A percentile compares a stretch with the other conserved stretches of the same genome.
Conservation (phyloP, 306 rosid genomes). For the Begonia peltatifolia region DNA sequence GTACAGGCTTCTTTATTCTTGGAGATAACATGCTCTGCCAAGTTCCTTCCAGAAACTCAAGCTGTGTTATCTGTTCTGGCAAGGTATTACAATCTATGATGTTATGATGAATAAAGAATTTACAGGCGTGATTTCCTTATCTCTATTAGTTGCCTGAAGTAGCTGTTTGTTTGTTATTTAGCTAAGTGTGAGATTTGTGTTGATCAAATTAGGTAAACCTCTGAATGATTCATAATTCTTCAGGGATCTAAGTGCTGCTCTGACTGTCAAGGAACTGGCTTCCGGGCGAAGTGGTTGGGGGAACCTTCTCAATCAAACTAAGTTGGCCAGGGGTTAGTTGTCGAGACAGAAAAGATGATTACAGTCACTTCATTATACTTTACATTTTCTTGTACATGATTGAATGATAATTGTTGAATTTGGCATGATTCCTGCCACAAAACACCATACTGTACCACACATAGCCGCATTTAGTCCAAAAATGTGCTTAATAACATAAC, state of each 20-base stretch:
- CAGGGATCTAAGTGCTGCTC: conserved; percentile 44
- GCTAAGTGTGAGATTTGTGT: no score
- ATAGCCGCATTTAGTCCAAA: no score
- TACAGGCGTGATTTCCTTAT: neutral
- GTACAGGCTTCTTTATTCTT: conserved; percentile 82
- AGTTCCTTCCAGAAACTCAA: conserved; percentile 81
- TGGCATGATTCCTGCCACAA: no score
- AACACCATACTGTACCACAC: no score
- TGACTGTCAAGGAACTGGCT: conserved; percentile 49
- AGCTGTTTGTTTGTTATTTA: no score
- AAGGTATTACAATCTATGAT: conserved; percentile 27
- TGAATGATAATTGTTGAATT: no score
- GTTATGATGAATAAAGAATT: neutral
- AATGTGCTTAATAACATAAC: no score
- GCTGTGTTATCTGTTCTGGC: conserved; percentile 69
- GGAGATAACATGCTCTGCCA: conserved; percentile 98
- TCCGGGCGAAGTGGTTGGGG: conserved; percentile 68
- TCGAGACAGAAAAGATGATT: no score
- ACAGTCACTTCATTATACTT: no score
- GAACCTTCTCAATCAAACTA: conserved; percentile 59
- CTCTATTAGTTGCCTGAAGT: no score
- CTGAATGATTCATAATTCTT: neutral
- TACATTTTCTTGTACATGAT: neutral
- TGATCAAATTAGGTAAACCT: neutral
- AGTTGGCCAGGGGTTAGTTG: neutral